Conservation (phyloP, 169 alveolate species). For the Plasmodium inui region DNA sequence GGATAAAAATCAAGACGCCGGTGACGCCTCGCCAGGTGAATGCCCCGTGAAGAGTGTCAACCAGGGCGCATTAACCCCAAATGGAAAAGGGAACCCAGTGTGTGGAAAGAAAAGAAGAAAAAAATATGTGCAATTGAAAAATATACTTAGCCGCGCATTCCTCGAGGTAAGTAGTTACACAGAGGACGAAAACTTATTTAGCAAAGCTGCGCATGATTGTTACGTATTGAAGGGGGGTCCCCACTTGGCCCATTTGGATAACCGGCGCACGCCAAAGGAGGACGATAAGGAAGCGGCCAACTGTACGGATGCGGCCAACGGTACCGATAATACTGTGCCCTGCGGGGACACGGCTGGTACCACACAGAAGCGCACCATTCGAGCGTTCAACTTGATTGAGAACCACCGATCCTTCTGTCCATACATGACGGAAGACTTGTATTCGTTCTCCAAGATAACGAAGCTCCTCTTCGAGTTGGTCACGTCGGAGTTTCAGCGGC, state of each 20-base stretch:
- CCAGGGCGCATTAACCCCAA: neutral
- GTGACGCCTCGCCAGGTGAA: neutral
- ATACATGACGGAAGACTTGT: conserved; percentile 63
- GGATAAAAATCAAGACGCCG: neutral
- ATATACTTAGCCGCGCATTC: conserved; percentile 8
- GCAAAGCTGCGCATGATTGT: conserved; percentile 21
- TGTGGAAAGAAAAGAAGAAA: neutral
- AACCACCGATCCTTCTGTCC: conserved; percentile 69
- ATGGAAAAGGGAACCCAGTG: neutral
- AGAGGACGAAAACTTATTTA: conserved; percentile 22
- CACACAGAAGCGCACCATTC: neutral
- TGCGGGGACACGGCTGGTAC: neutral
- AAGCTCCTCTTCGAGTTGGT: conserved; percentile 52
- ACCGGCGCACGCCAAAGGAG: neutral
- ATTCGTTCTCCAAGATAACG: conserved; percentile 66
- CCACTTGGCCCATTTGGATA: neutral
- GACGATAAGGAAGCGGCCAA: neutral
- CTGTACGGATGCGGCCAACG: neutral
- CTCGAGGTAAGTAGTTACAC: conserved; percentile 13
- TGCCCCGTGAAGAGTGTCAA: neutral
- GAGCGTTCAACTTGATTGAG: conserved; percentile 45
- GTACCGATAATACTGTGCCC: neutral
- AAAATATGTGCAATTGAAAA: neutral
- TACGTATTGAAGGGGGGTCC: conserved; percentile 8
- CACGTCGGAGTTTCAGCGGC: conserved; percentile 53